These are phyloP conservation scores for Globisporangium paddicum DNA, from an alignment of 352 stramenopile species.

Conservation along the genomic window DNA sequence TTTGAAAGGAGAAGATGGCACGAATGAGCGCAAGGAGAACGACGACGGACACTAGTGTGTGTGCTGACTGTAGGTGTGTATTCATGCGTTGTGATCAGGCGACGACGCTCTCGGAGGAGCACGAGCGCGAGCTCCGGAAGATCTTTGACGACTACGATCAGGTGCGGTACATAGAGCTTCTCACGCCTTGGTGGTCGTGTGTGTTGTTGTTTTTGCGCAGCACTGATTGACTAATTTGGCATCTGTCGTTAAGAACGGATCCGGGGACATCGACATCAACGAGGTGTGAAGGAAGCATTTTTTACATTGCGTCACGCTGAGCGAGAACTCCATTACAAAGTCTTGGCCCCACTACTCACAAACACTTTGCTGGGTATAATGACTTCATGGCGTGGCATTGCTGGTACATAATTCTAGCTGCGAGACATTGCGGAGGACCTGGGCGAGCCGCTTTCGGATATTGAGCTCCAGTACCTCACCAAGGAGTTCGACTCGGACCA, in stretches of 20 bases:
- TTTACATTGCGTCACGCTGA: not conserved
- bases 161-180: slow-evolving; percentile 16
- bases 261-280: slow-evolving; percentile 64
- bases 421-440: slow-evolving; percentile 71
- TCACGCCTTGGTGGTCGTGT: too few species aligned
- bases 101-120: slow-evolving; percentile 55
- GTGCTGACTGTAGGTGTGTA: too few species aligned
- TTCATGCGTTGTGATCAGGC: too few species aligned
- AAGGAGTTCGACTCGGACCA: slow-evolving; percentile 72
- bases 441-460: slow-evolving; percentile 63
- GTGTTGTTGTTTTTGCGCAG: too few species aligned
- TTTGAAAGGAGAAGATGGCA: too few species aligned
- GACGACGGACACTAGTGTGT: too few species aligned
- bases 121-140: slow-evolving; percentile 66
- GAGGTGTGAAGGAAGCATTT: slow-evolving; percentile 35
- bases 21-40: too few species aligned
- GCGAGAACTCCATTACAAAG: too few species aligned
- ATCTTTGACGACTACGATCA: slow-evolving; percentile 79
- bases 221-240: too few species aligned
- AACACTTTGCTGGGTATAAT: too few species aligned
- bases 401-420: slow-evolving; percentile 37
- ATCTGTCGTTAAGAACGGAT: slow-evolving; percentile 48
- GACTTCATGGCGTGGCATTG: too few species aligned
- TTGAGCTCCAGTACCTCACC: slow-evolving; percentile 63
- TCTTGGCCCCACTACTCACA: too few species aligned